These are phyloP conservation scores for Saccharomycopsis hybrid DNA, from an alignment of 1,139 yeast species.

Conservation along the genomic window DNA sequence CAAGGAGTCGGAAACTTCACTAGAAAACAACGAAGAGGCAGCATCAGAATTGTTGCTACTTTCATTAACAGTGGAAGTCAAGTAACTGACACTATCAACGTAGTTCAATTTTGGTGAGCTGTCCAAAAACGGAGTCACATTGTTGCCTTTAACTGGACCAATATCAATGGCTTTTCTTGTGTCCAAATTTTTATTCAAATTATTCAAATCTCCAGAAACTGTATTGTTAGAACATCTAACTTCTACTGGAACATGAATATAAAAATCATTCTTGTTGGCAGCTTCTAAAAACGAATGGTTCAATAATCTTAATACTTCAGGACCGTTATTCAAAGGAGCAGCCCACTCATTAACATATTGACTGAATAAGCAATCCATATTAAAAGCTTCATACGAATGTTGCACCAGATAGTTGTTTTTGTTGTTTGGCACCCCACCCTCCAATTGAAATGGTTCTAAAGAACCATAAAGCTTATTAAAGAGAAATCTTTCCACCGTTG, in stretches of 20 bases:
- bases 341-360: conserved; percentile 98
- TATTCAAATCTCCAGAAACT: conserved; percentile 32
- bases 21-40: conserved; percentile 1
- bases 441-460: conserved; percentile 37
- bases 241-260: conserved; percentile 93
- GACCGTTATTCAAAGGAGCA: conserved; percentile 74
- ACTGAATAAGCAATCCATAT: conserved; percentile 91
- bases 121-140: conserved; percentile 73
- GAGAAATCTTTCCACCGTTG: conserved; percentile 75
- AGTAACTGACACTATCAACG: conserved; percentile 31
- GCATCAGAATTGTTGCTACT: no score
- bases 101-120: conserved; percentile 58
- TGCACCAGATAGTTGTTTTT: conserved; percentile 39
- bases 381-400: conserved; percentile 77
- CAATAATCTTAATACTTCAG: conserved; percentile 59
- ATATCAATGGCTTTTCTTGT: conserved; percentile 19
- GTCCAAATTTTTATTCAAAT: conserved; percentile 26
- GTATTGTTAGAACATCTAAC: conserved; percentile 90
- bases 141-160: conserved; percentile 85
- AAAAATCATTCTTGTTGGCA: conserved; percentile 53
- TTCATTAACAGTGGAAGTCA: not conserved
- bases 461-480: conserved; percentile 79
- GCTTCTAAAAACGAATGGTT: conserved; percentile 59
- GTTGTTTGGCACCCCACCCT: conserved; percentile 46
- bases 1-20: not conserved